These are phyloP conservation scores for Fagus sylvatica DNA, from an alignment of 306 rosid genomes.

Conservation along the genomic window DNA sequence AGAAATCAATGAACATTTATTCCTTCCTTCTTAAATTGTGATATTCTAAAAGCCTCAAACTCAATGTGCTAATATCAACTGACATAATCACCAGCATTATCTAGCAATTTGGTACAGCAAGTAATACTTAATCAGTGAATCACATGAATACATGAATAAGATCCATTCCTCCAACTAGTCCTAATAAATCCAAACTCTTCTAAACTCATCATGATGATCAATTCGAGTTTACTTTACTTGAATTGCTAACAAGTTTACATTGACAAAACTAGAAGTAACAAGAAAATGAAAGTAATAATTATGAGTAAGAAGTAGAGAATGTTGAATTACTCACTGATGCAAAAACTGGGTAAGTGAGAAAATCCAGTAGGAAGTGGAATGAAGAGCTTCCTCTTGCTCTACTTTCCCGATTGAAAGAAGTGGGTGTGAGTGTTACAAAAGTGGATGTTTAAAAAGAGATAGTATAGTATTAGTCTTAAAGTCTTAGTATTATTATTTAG, in stretches of 20 bases:
- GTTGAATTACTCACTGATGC: constrained; percentile 33
- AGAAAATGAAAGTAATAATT: not conserved
- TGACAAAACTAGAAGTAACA: not conserved
- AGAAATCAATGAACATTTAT: not conserved
- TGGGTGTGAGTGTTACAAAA: constrained; percentile 8
- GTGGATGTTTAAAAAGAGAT: too few relatives aligned
- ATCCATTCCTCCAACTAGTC: not conserved
- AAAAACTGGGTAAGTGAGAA: not conserved
- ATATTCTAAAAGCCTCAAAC: not conserved
- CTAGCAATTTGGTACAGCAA: not conserved
- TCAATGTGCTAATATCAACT: constrained; percentile 1
- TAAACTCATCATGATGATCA: not conserved
- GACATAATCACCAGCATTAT: not conserved
- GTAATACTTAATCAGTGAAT: not conserved
- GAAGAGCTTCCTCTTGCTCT: constrained; percentile 12
- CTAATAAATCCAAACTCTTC: not conserved
- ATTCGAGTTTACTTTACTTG: not conserved
- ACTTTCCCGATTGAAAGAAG: not conserved
- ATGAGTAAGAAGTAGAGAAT: not conserved
- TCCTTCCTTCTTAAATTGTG: not conserved
- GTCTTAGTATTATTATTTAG: not conserved
- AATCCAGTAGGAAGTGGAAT: not conserved
- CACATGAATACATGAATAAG: not conserved
- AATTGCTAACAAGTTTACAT: not conserved
- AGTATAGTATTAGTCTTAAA: too few relatives aligned